Evolutionary conservation across 129 eudicot species (phyloP).

Genomic region (Gnaphalium uliginosum): DNA sequence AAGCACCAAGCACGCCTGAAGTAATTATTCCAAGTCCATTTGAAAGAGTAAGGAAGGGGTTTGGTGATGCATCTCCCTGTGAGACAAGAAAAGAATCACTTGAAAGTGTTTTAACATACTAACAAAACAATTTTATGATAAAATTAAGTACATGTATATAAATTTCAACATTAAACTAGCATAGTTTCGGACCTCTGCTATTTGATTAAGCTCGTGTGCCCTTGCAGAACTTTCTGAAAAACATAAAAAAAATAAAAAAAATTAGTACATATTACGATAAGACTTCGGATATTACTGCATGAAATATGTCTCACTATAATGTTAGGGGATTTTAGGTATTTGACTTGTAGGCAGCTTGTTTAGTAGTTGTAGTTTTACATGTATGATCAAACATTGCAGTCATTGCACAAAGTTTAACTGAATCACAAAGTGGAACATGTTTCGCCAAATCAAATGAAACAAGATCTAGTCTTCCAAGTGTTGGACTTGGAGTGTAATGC

Average conservation of each 20-base stretch:
- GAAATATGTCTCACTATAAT: background rate
- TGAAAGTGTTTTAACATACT: slow-evolving; percentile 24
- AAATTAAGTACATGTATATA: slow-evolving; percentile 1
- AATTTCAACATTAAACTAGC: slow-evolving; percentile 13
- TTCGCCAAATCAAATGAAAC: too few relatives aligned
- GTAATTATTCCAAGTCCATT: slow-evolving; percentile 73
- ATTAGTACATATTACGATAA: slow-evolving; percentile 5
- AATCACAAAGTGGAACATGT: too few relatives aligned
- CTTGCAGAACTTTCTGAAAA: slow-evolving; percentile 50
- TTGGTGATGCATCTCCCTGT: slow-evolving; percentile 56
- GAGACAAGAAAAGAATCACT: slow-evolving; percentile 14
- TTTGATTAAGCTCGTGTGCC: slow-evolving; percentile 46
- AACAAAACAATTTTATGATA: background rate
- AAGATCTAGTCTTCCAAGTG: too few relatives aligned
- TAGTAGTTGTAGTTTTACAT: background rate
- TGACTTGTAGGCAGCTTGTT: background rate
- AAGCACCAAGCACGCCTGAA: slow-evolving; percentile 79
- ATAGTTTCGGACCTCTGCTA: slow-evolving; percentile 51
- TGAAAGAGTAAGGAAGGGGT: slow-evolving; percentile 61
- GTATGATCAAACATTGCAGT: too few relatives aligned
- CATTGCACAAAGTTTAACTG: too few relatives aligned
- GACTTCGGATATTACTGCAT: background rate
- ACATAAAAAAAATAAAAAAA: slow-evolving; percentile 19
- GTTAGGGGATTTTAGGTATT: background rate
- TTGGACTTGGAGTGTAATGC: background rate